A percentile compares a stretch with the other conserved stretches of the same genome.
phyloP scores from a whole-genome alignment of 2,329 filamentous ascomycete genomes.

The Pochonia chlamydosporia region DNA sequence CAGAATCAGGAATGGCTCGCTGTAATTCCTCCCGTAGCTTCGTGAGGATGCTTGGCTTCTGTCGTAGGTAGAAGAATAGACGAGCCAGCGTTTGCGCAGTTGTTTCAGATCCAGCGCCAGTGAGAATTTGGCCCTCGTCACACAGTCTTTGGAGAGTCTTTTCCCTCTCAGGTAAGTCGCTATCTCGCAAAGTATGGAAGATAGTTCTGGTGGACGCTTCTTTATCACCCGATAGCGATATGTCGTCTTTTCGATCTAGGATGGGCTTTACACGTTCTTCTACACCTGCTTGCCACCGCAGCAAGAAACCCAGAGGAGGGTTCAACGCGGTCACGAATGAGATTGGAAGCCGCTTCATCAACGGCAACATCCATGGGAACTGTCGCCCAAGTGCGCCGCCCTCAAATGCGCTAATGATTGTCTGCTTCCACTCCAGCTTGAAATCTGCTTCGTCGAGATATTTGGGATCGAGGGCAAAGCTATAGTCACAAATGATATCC shows the following conservation, averaged over 20 bases:
- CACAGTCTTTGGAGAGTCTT: constrained; percentile 13
- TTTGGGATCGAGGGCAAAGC: constrained; percentile 23
- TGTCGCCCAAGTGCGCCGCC: constrained; percentile 11
- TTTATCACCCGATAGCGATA: not conserved
- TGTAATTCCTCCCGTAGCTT: not conserved
- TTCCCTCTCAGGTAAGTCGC: constrained; percentile 10
- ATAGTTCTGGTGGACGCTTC: not conserved
- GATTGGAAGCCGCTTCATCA: constrained; percentile 12
- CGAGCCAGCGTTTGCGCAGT: constrained; percentile 9
- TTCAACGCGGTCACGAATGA: constrained; percentile 10
- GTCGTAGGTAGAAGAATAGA: not conserved
- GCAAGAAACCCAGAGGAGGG: constrained; percentile 9
- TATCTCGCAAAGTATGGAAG: constrained; percentile 9
- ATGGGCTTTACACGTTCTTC: constrained; percentile 7
- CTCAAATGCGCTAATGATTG: constrained; percentile 13
- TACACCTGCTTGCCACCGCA: constrained; percentile 10
- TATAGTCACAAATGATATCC: constrained; percentile 31
- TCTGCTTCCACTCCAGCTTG: constrained; percentile 14
- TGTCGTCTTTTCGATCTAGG: not conserved
- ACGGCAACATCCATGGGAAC: constrained; percentile 13
- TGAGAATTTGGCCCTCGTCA: constrained; percentile 14
- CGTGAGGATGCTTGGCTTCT: not conserved
- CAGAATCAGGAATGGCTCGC: not conserved
- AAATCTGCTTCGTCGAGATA: constrained; percentile 26
- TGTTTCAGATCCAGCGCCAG: constrained; percentile 18